A percentile compares a stretch with the other conserved stretches of the same genome.
phyloP scores from a whole-genome alignment of 2,329 filamentous ascomycete species.

The Akanthomyces dipterigenus region DNA sequence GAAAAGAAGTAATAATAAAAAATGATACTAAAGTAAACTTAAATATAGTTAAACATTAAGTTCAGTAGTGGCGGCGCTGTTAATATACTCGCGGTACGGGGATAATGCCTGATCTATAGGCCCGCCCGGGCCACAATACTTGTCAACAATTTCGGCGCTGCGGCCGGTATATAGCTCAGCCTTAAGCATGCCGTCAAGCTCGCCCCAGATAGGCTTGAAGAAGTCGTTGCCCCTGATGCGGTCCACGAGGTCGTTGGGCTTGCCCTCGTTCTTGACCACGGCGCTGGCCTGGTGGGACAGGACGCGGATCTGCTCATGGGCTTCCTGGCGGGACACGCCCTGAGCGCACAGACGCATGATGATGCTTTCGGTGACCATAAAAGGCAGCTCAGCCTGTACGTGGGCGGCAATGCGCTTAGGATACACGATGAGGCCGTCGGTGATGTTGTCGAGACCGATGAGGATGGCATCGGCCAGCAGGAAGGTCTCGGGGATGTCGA shows the following conservation, averaged over 20 bases:
- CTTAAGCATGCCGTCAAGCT: constrained; percentile 62
- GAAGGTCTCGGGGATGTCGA: constrained; percentile 60
- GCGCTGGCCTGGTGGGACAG: constrained; percentile 68
- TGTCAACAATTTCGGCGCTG: constrained; percentile 38
- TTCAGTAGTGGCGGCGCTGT: constrained; percentile 27
- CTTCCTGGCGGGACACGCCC: constrained; percentile 68
- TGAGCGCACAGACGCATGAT: constrained; percentile 72
- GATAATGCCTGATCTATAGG: constrained; percentile 31
- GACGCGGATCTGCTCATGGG: constrained; percentile 82
- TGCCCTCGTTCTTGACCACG: constrained; percentile 53
- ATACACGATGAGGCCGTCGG: constrained; percentile 68
- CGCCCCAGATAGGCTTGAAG: constrained; percentile 65
- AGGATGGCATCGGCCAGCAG: constrained; percentile 63
- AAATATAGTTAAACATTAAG: constrained; percentile 28
- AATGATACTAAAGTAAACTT: too few relatives aligned
- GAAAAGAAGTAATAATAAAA: too few relatives aligned
- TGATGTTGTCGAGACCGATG: constrained; percentile 61
- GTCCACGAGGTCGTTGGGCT: constrained; percentile 74
- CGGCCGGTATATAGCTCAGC: constrained; percentile 47
- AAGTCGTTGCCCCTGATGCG: constrained; percentile 66
- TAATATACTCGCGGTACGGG: constrained; percentile 31
- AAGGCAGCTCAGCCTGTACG: constrained; percentile 72
- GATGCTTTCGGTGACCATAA: constrained; percentile 65
- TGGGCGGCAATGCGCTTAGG: constrained; percentile 62
- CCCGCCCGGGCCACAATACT: constrained; percentile 35